Conservation (phyloP, 148 eudicot species). For the Fagopyrum tataricum region DNA sequence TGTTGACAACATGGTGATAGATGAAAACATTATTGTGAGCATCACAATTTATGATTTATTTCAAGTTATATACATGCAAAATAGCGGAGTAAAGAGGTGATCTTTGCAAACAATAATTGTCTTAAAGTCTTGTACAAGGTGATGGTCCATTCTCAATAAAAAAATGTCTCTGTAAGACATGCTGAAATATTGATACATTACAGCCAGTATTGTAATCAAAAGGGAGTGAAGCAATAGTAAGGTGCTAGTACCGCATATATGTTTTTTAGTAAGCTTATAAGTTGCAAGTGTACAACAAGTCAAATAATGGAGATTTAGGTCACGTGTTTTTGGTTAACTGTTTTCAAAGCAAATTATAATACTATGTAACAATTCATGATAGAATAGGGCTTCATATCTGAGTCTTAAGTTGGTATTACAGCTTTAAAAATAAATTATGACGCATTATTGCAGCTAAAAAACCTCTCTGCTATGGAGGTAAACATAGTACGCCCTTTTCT, state of each 20-base stretch:
- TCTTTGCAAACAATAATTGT: background rate
- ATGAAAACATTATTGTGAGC: background rate
- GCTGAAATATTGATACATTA: background rate
- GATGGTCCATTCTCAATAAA: background rate
- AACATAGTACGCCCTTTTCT: conserved; percentile 88
- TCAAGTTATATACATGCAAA: background rate
- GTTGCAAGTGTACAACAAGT: background rate
- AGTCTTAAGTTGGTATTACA: background rate
- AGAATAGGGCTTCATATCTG: background rate
- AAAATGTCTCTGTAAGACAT: background rate
- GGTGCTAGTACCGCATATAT: background rate
- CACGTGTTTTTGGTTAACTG: background rate
- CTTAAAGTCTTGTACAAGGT: background rate
- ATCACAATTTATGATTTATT: background rate
- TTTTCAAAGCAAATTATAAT: background rate
- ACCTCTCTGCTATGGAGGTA: conserved; percentile 96
- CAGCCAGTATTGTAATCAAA: background rate
- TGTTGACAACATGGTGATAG: background rate
- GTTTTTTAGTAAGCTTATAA: background rate
- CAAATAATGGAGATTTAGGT: background rate
- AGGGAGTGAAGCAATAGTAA: background rate
- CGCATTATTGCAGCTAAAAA: conserved; percentile 48
- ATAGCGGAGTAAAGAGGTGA: background rate
- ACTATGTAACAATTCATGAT: background rate
- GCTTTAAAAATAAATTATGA: background rate